These are phyloP conservation scores for Rhodotorula kratochvilovae DNA, from an alignment of 768 basidiomycete genomes.

Conservation along the genomic window DNA sequence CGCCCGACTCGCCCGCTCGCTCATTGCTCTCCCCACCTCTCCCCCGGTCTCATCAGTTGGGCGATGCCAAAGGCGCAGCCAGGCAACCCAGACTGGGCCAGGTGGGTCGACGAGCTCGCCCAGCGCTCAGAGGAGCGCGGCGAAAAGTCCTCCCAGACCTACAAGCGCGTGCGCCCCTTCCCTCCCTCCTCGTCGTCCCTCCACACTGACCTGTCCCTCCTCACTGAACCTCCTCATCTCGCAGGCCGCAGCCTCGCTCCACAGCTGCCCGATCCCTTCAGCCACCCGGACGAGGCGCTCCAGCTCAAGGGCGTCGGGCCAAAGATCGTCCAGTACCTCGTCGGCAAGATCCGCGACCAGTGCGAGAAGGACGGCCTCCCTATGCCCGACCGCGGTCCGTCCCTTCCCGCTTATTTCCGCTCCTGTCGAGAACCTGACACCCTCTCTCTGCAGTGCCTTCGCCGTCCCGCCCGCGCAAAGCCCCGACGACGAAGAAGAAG, in stretches of 20 bases:
- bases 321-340: slow-evolving; percentile 8
- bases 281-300: slow-evolving; percentile 19
- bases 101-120: slow-evolving; percentile 25
- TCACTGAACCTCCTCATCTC: too few relatives aligned
- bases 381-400: slow-evolving; percentile 29
- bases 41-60: neutral
- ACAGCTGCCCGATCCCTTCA: slow-evolving; percentile 12
- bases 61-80: slow-evolving; percentile 25
- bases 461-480: neutral
- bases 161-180: slow-evolving; percentile 17
- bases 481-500: neutral
- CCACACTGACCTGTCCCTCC: neutral
- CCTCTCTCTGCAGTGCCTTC: neutral
- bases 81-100: slow-evolving; percentile 34
- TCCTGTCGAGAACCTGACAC: too few relatives aligned
- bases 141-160: slow-evolving; percentile 12
- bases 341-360: neutral
- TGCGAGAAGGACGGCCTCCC: neutral
- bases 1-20: too few relatives aligned
- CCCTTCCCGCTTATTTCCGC: too few relatives aligned
- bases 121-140: slow-evolving; percentile 3
- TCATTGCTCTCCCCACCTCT: neutral
- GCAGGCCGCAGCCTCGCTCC: slow-evolving; percentile 27
- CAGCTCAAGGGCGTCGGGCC: slow-evolving; percentile 25
- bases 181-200: neutral